These are phyloP conservation scores for Punctularia strigosozonata DNA, from an alignment of 768 basidiomycete species.

Conservation along the genomic window DNA sequence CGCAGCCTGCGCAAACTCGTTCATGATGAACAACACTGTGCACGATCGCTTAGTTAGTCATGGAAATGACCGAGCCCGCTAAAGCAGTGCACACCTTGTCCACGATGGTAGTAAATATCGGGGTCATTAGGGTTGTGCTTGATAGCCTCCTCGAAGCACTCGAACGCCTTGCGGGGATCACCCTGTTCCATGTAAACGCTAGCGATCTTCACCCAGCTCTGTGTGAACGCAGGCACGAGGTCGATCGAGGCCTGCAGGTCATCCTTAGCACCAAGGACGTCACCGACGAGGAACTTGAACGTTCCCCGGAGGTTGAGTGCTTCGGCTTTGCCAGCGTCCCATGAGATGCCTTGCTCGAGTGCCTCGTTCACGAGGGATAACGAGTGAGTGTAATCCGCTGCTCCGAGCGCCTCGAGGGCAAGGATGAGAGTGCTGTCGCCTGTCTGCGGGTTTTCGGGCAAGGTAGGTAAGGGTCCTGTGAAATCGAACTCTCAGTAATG, in stretches of 20 bases:
- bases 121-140: constrained; percentile 74
- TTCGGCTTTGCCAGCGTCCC: constrained; percentile 65
- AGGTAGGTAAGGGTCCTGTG: constrained; percentile 50
- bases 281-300: constrained; percentile 92
- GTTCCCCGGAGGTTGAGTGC: constrained; percentile 91
- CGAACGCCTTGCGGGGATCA: constrained; percentile 69
- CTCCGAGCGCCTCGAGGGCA: constrained; percentile 73
- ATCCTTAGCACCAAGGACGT: constrained; percentile 68
- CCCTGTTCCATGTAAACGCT: constrained; percentile 96
- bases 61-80: no score
- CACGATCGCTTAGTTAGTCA: no score
- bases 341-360: constrained; percentile 76
- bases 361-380: constrained; percentile 75
- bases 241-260: constrained; percentile 73
- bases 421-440: constrained; percentile 80
- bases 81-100: constrained; percentile 54
- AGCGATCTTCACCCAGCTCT: constrained; percentile 92
- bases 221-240: constrained; percentile 59
- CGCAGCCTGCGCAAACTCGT: constrained; percentile 76
- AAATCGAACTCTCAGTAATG: constrained; percentile 2
- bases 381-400: constrained; percentile 76
- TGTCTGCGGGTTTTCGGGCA: constrained; percentile 63
- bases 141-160: constrained; percentile 86
- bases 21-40: constrained; percentile 88
- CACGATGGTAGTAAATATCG: constrained; percentile 97